Evolutionary conservation across 2,329 filamentous ascomycete genomes (phyloP).

Genomic region (Atkinsonella hypoxylon): DNA sequence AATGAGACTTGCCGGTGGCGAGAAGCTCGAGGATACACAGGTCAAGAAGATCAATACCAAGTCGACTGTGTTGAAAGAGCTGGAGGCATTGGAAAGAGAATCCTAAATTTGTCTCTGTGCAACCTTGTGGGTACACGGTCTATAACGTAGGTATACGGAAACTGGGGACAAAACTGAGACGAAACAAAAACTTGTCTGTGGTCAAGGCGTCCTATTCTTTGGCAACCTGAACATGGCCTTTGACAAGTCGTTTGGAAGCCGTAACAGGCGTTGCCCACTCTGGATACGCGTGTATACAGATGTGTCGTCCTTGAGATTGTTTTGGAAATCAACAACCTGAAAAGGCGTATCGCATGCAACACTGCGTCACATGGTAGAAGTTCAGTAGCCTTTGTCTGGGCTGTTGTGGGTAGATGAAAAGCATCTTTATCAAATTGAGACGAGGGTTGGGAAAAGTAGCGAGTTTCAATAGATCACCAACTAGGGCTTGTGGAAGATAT

Average conservation of each 20-base stretch:
- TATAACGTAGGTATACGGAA: too few relatives aligned
- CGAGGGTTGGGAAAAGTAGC: background rate
- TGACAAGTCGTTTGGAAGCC: background rate
- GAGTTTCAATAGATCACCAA: background rate
- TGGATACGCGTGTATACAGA: background rate
- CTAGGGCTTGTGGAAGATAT: background rate
- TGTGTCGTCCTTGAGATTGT: background rate
- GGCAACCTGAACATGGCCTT: too few relatives aligned
- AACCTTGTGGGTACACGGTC: too few relatives aligned
- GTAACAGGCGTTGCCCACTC: background rate
- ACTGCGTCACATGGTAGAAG: background rate
- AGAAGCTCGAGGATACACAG: constrained; percentile 97
- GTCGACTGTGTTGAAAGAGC: constrained; percentile 68
- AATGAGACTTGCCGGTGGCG: constrained; percentile 86
- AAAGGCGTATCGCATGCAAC: background rate
- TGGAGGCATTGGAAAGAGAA: constrained; percentile 43
- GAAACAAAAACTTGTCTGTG: too few relatives aligned
- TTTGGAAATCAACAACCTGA: background rate
- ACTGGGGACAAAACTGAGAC: too few relatives aligned
- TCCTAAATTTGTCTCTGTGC: background rate
- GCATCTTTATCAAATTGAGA: background rate
- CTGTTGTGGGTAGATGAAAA: background rate
- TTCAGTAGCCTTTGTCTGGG: background rate
- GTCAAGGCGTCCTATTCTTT: too few relatives aligned
- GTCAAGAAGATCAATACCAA: constrained; percentile 97